phyloP scores from a whole-genome alignment of 768 basidiomycete genomes.

The Termitomyces sp. region DNA sequence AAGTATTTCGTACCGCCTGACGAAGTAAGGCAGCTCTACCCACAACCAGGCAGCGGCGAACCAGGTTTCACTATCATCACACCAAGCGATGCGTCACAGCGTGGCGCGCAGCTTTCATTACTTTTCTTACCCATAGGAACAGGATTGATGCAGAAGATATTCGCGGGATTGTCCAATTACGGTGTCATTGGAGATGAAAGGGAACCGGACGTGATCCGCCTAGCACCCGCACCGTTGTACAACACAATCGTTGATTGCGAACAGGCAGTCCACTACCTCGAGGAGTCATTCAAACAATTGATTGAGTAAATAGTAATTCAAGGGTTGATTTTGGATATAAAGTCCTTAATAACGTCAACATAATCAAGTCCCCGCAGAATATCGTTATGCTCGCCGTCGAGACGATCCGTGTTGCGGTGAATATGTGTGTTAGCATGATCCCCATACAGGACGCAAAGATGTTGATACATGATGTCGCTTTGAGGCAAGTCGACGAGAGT shows the following conservation, averaged over 20 bases:
- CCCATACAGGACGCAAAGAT: constrained; percentile 37
- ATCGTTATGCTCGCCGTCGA: constrained; percentile 50
- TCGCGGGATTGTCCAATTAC: constrained; percentile 47
- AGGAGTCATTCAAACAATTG: constrained; percentile 42
- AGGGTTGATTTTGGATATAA: constrained; percentile 22
- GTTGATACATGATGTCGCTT: constrained; percentile 52
- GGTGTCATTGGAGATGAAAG: constrained; percentile 94
- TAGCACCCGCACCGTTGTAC: constrained; percentile 85
- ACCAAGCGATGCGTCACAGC: constrained; percentile 54
- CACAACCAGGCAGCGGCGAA: constrained; percentile 16
- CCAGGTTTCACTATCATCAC: constrained; percentile 90
- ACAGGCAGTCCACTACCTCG: constrained; percentile 58
- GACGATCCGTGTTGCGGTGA: constrained; percentile 27
- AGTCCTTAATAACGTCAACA: constrained; percentile 37
- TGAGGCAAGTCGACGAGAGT: constrained; percentile 60
- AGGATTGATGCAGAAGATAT: constrained; percentile 67
- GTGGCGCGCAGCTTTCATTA: constrained; percentile 88
- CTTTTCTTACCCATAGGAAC: constrained; percentile 63
- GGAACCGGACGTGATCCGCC: constrained; percentile 85
- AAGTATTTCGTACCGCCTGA: constrained; percentile 54
- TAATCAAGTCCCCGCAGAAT: constrained; percentile 40
- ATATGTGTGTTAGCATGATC: constrained; percentile 17
- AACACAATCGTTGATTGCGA: constrained; percentile 78
- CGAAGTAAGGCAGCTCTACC: constrained; percentile 25
- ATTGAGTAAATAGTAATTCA: background rate